Evolutionary conservation across 495 filamentous ascomycete genomes (phyloP).

Genomic region (Cryomyces minteri): DNA sequence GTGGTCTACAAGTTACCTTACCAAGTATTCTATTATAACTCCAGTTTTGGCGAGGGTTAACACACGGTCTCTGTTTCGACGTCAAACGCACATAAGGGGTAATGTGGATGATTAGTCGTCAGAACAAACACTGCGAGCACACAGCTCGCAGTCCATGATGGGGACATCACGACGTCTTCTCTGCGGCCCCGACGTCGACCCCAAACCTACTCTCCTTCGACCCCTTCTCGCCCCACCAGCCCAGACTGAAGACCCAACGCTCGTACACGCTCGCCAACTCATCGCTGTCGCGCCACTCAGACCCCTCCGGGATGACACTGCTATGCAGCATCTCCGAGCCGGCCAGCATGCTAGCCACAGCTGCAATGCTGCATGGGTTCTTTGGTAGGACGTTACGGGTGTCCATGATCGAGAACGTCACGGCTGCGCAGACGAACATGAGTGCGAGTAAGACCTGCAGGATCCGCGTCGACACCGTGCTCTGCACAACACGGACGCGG

Average conservation of each 20-base stretch:
- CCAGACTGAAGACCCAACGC: not conserved
- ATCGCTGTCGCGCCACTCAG: not conserved
- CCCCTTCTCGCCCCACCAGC: not conserved
- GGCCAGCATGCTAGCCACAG: slow-evolving; percentile 14
- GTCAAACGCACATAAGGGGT: too few species aligned
- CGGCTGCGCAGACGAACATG: slow-evolving; percentile 7
- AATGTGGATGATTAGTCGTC: too few species aligned
- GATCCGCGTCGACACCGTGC: slow-evolving; percentile 14
- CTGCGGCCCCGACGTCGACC: not conserved
- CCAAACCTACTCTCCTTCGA: not conserved
- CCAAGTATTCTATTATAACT: too few species aligned
- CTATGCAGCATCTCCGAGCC: slow-evolving; percentile 5
- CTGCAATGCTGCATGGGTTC: slow-evolving; percentile 17
- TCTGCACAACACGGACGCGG: slow-evolving; percentile 12
- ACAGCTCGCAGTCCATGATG: too few species aligned
- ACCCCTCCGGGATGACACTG: not conserved
- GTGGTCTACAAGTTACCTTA: too few species aligned
- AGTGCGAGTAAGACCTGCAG: slow-evolving; percentile 16
- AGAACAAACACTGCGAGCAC: too few species aligned
- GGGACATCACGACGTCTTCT: not conserved
- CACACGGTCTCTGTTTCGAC: too few species aligned
- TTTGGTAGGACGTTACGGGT: slow-evolving; percentile 15
- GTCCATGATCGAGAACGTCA: slow-evolving; percentile 11
- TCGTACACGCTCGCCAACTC: not conserved
- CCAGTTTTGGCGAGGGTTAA: too few species aligned